These are phyloP conservation scores for Pseudogymnoascus sp. DNA, from an alignment of 2,329 filamentous ascomycete species.

Conservation along the genomic window DNA sequence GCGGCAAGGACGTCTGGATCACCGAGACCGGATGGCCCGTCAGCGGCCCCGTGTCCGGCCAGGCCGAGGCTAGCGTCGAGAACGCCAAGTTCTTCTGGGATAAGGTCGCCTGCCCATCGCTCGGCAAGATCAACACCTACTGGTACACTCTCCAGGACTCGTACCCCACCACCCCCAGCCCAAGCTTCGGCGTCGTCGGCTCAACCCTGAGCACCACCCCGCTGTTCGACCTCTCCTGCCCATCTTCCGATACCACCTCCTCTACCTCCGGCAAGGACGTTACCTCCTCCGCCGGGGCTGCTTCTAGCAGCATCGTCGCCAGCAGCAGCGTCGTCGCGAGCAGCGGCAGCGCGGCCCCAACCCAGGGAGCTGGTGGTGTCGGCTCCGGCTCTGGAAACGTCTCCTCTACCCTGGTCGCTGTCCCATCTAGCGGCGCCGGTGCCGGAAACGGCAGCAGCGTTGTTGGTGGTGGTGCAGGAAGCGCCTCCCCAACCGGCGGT, in stretches of 20 bases:
- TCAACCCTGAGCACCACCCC: slow-evolving; percentile 44
- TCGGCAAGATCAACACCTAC: slow-evolving; percentile 60
- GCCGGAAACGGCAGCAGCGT: not conserved
- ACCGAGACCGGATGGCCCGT: slow-evolving; percentile 88
- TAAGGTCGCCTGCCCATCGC: slow-evolving; percentile 64
- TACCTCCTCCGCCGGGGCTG: not conserved
- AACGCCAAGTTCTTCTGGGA: slow-evolving; percentile 80
- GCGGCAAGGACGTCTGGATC: slow-evolving; percentile 70
- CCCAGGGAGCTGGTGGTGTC: not conserved
- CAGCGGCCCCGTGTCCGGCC: slow-evolving; percentile 53
- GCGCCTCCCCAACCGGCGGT: not conserved
- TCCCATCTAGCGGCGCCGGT: not conserved
- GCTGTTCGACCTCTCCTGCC: slow-evolving; percentile 57
- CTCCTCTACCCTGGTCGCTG: not conserved
- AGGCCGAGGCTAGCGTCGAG: slow-evolving; percentile 53
- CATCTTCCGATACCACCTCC: slow-evolving; percentile 11
- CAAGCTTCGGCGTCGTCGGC: slow-evolving; percentile 65
- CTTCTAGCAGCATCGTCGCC: not conserved
- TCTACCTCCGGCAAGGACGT: not conserved
- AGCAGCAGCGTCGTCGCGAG: not conserved
- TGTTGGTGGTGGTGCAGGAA: not conserved
- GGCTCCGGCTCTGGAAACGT: not conserved
- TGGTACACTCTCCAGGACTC: slow-evolving; percentile 73
- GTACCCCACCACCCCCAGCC: slow-evolving; percentile 49
- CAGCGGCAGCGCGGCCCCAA: not conserved